A percentile compares a stretch with the other conserved stretches of the same genome.
Evolutionary conservation across 2,329 filamentous ascomycete species (phyloP).

Genomic region (Aspergillus sp.): DNA sequence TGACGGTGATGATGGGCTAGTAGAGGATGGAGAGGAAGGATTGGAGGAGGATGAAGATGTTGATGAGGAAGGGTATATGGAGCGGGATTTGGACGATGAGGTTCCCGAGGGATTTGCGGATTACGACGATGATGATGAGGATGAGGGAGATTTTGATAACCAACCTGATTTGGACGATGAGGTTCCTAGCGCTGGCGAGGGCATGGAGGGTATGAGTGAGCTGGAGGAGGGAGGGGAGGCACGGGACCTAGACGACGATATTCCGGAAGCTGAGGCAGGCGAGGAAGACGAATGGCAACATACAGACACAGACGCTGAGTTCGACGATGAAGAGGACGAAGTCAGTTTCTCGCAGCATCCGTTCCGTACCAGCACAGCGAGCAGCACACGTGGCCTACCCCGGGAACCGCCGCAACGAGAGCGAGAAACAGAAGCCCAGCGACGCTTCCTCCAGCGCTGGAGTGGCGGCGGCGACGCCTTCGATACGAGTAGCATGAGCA

Average conservation of each 20-base stretch:
- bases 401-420: constrained; percentile 21
- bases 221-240: constrained; percentile 58
- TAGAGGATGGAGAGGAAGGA: constrained; percentile 44
- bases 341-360: constrained; percentile 26
- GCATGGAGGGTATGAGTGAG: constrained; percentile 46
- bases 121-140: constrained; percentile 43
- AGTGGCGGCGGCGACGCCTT: constrained; percentile 37
- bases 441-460: constrained; percentile 40
- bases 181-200: constrained; percentile 31
- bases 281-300: constrained; percentile 68
- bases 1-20: constrained; percentile 17
- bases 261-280: constrained; percentile 57
- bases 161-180: constrained; percentile 41
- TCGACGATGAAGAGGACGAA: constrained; percentile 44
- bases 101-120: constrained; percentile 63
- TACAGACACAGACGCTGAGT: constrained; percentile 71
- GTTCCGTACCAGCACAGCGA: constrained; percentile 35
- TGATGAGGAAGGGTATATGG: constrained; percentile 51
- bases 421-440: constrained; percentile 41
- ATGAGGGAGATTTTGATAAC: constrained; percentile 39
- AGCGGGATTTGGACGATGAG: constrained; percentile 69
- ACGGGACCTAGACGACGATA: constrained; percentile 69
- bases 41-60: constrained; percentile 55
- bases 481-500: constrained; percentile 28
- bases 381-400: constrained; percentile 29